phyloP scores from a whole-genome alignment of 2,329 filamentous ascomycete genomes.

The Ceratocystis cubensis region DNA sequence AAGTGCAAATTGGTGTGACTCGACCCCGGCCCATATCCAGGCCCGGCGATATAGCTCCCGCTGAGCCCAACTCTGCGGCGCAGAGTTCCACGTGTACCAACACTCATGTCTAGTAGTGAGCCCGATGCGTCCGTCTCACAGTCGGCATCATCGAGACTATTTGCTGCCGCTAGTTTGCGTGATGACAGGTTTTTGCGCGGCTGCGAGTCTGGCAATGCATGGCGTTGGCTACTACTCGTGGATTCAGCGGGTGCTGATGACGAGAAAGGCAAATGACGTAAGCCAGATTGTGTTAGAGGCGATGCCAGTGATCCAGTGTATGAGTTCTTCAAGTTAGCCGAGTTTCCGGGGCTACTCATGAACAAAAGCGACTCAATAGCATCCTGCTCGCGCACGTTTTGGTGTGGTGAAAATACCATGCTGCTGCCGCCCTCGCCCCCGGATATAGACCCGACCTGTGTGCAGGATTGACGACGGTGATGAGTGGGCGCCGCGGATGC shows the following conservation, averaged over 20 bases:
- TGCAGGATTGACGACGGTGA: constrained; percentile 28
- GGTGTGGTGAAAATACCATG: constrained; percentile 55
- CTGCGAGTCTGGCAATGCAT: constrained; percentile 36
- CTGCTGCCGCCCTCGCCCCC: constrained; percentile 31
- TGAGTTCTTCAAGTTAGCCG: constrained; percentile 46
- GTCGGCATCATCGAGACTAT: constrained; percentile 21
- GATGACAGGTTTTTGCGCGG: constrained; percentile 42
- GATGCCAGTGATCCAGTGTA: constrained; percentile 36
- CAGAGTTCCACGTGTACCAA: constrained; percentile 10
- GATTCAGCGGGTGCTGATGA: constrained; percentile 20
- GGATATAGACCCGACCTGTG: constrained; percentile 26
- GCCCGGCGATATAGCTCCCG: neutral
- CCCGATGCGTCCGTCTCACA: constrained; percentile 29
- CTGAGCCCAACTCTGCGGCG: constrained; percentile 24
- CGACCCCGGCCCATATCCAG: constrained; percentile 20
- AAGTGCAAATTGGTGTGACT: constrained; percentile 32
- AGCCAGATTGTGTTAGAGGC: constrained; percentile 23
- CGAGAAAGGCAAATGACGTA: constrained; percentile 18
- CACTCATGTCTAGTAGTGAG: constrained; percentile 21
- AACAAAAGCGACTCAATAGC: constrained; percentile 70
- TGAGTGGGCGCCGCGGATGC: constrained; percentile 19
- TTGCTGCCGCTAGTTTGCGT: constrained; percentile 32
- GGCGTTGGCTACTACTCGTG: constrained; percentile 23
- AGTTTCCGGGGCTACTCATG: constrained; percentile 68
- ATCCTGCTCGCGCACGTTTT: constrained; percentile 62